Conservation (phyloP, 208 protist species). For the Porcisia hertigi region DNA sequence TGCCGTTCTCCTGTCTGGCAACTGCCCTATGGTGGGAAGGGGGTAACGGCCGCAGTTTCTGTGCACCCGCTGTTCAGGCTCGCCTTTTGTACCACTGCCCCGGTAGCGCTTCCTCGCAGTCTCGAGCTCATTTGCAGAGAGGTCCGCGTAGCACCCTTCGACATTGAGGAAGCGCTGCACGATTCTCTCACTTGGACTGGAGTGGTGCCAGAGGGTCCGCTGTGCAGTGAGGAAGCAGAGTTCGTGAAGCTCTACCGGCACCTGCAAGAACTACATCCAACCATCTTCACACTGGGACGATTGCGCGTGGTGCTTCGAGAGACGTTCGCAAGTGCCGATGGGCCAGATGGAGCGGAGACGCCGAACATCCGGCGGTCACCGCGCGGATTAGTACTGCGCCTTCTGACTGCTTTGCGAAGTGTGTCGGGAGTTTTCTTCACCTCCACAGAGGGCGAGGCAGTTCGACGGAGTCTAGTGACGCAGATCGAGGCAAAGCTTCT, state of each 20-base stretch:
- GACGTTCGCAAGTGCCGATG: constrained; percentile 15
- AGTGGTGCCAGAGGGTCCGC: constrained; percentile 10
- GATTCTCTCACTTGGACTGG: constrained; percentile 35
- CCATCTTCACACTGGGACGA: constrained; percentile 47
- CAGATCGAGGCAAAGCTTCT: constrained; percentile 42
- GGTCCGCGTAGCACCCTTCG: constrained; percentile 20
- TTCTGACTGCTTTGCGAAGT: constrained; percentile 24
- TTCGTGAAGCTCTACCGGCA: constrained; percentile 67
- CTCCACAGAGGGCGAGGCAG: constrained; percentile 29
- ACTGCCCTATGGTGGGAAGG: constrained; percentile 10
- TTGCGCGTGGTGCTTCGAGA: constrained; percentile 49
- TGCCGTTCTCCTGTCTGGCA: constrained; percentile 21
- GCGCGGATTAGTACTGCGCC: constrained; percentile 16
- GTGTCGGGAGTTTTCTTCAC: constrained; percentile 46
- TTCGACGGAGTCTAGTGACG: constrained; percentile 45
- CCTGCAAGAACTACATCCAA: constrained; percentile 43
- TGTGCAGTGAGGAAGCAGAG: constrained; percentile 31
- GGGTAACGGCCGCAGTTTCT: constrained; percentile 1
- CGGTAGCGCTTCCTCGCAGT: constrained; percentile 5
- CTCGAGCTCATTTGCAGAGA: constrained; percentile 20
- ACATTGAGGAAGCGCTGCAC: constrained; percentile 42
- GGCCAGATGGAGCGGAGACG: neutral
- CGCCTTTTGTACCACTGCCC: constrained; percentile 4
- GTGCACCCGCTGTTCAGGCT: constrained; percentile 35
- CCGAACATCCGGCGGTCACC: neutral